Conservation (phyloP, 805 yeast species). For the Candida sanyiensis region DNA sequence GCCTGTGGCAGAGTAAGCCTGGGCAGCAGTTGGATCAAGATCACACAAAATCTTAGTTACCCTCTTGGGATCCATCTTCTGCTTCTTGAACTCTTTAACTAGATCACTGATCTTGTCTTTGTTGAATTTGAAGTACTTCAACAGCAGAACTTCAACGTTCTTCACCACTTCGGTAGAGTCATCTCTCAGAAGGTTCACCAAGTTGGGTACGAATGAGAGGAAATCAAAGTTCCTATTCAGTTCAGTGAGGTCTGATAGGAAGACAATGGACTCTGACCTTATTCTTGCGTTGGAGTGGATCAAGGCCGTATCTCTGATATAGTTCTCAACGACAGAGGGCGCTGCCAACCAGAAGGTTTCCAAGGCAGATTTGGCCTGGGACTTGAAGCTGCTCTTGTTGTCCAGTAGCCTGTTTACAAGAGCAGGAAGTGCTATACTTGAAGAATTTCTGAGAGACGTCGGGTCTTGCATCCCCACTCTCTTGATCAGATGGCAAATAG, state of each 20-base stretch:
- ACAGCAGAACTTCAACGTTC: slow-evolving; percentile 22
- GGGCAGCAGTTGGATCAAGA: slow-evolving; percentile 19
- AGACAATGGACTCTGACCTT: slow-evolving; percentile 38
- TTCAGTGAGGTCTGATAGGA: slow-evolving; percentile 39
- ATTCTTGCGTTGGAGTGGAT: slow-evolving; percentile 33
- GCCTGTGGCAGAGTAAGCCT: slow-evolving; percentile 16
- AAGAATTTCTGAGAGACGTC: slow-evolving; percentile 35
- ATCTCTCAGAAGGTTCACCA: slow-evolving; percentile 24
- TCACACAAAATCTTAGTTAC: slow-evolving; percentile 17
- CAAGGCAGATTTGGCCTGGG: slow-evolving; percentile 45
- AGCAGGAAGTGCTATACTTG: slow-evolving; percentile 44
- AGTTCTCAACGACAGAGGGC: slow-evolving; percentile 41
- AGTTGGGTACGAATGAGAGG: slow-evolving; percentile 21
- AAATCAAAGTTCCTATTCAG: slow-evolving; percentile 32
- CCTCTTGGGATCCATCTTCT: slow-evolving; percentile 19
- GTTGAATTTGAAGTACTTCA: slow-evolving; percentile 22
- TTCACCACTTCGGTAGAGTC: slow-evolving; percentile 23
- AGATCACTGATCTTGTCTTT: slow-evolving; percentile 16
- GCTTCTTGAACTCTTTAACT: slow-evolving; percentile 18
- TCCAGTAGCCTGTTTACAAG: slow-evolving; percentile 44
- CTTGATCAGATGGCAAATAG: slow-evolving; percentile 50
- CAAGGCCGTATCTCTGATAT: slow-evolving; percentile 40
- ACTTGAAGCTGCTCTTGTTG: slow-evolving; percentile 30
- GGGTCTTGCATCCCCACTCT: slow-evolving; percentile 54
- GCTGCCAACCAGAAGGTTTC: slow-evolving; percentile 52